Conservation (phyloP, 2,329 filamentous ascomycete genomes). For the Aspergillus sp. region DNA sequence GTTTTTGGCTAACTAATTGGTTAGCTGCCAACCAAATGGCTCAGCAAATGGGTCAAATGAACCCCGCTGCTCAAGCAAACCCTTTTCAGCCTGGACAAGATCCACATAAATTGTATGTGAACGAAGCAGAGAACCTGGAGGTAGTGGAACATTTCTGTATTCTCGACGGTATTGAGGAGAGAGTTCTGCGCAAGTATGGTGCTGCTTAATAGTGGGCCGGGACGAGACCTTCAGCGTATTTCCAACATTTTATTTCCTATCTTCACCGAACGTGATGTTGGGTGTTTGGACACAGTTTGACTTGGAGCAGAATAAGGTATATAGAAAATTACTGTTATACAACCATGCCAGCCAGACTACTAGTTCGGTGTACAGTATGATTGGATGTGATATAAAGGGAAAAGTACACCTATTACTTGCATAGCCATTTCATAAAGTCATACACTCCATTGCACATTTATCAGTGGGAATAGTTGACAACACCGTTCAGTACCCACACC, state of each 20-base stretch:
- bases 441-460: not conserved
- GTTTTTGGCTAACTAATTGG: not conserved
- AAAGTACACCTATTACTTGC: not conserved
- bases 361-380: not conserved
- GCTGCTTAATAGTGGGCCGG: conserved; percentile 2
- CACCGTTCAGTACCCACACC: conserved; percentile 71
- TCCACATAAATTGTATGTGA: conserved; percentile 90
- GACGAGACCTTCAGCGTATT: not conserved
- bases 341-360: not conserved
- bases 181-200: conserved; percentile 62
- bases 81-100: conserved; percentile 93
- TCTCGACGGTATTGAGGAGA: conserved; percentile 81
- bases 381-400: not conserved
- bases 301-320: not conserved
- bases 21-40: conserved; percentile 89
- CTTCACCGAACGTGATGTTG: not conserved
- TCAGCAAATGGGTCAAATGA: conserved; percentile 77
- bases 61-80: conserved; percentile 62
- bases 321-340: conserved; percentile 1
- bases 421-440: not conserved
- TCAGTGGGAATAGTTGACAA: conserved; percentile 52
- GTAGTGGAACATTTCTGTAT: conserved; percentile 94
- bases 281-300: not conserved
- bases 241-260: not conserved
- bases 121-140: conserved; percentile 91